phyloP scores from a whole-genome alignment of 2,329 filamentous ascomycete genomes.

The Aspergillus sp. region DNA sequence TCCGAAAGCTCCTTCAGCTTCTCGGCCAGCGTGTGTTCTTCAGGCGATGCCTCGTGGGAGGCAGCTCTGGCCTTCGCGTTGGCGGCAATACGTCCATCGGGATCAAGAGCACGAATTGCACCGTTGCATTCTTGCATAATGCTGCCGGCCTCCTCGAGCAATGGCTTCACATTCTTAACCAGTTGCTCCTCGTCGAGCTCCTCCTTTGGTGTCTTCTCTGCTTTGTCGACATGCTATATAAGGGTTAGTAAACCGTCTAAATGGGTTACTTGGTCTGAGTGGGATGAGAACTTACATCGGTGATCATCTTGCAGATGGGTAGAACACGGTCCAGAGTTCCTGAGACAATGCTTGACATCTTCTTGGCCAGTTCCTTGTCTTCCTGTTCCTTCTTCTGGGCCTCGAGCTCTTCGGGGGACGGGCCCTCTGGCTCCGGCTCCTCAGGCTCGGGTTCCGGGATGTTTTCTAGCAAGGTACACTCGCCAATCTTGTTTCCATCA shows the following conservation, averaged over 20 bases:
- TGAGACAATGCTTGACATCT: slow-evolving; percentile 71
- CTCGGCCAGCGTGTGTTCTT: slow-evolving; percentile 83
- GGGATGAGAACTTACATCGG: slow-evolving; percentile 56
- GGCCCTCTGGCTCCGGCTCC: slow-evolving; percentile 33
- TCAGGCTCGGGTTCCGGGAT: slow-evolving; percentile 46
- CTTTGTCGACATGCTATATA: slow-evolving; percentile 69
- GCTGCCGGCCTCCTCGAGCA: slow-evolving; percentile 81
- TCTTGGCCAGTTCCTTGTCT: slow-evolving; percentile 73
- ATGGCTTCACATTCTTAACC: slow-evolving; percentile 79
- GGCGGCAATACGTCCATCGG: slow-evolving; percentile 79
- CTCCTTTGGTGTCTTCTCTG: slow-evolving; percentile 77
- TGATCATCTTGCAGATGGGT: slow-evolving; percentile 84
- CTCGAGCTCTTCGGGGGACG: slow-evolving; percentile 46
- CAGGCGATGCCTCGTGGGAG: slow-evolving; percentile 72
- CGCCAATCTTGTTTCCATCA: slow-evolving; percentile 63
- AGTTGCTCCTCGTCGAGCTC: slow-evolving; percentile 88
- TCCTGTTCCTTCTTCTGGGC: slow-evolving; percentile 62
- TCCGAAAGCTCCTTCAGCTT: slow-evolving; percentile 80
- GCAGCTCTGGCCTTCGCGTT: slow-evolving; percentile 81
- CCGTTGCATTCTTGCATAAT: slow-evolving; percentile 87
- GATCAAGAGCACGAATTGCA: slow-evolving; percentile 81
- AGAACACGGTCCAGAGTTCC: slow-evolving; percentile 81
- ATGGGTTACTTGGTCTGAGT: not conserved
- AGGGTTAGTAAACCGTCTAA: slow-evolving; percentile 12
- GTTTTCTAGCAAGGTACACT: slow-evolving; percentile 62